Conservation (phyloP, 108 stramenopile species). For the Cylindrotheca closterium region DNA sequence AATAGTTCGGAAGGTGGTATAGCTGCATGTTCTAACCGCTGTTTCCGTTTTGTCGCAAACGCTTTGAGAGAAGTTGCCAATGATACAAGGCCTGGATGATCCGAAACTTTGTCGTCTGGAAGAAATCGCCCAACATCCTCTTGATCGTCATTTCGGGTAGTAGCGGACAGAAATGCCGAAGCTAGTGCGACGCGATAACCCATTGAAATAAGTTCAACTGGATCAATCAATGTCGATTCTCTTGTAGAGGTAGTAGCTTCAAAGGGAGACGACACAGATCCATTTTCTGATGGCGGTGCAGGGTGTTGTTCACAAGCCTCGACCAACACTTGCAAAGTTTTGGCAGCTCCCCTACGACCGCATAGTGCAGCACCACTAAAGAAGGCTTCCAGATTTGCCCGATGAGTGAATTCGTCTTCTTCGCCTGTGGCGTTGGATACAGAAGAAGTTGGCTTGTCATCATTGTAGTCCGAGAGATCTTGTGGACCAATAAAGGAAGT, state of each 20-base stretch:
- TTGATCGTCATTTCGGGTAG: slow-evolving; percentile 20
- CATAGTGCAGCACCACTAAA: slow-evolving; percentile 44
- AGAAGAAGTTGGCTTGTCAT: not conserved
- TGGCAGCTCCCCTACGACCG: slow-evolving; percentile 29
- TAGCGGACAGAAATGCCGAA: slow-evolving; percentile 33
- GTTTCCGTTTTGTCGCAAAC: slow-evolving; percentile 16
- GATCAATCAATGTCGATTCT: slow-evolving; percentile 14
- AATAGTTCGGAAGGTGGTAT: not conserved
- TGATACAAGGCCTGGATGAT: slow-evolving; percentile 7
- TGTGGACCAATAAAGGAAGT: slow-evolving; percentile 24
- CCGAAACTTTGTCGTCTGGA: not conserved
- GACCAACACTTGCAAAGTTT: slow-evolving; percentile 36
- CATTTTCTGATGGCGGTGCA: not conserved
- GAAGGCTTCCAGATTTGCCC: slow-evolving; percentile 40
- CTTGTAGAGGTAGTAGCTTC: not conserved
- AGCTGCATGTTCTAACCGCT: slow-evolving; percentile 9
- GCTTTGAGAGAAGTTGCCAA: slow-evolving; percentile 34
- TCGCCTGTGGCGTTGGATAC: slow-evolving; percentile 4
- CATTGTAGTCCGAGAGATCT: slow-evolving; percentile 13
- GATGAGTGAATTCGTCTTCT: slow-evolving; percentile 29
- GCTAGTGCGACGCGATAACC: slow-evolving; percentile 42
- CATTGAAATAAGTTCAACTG: slow-evolving; percentile 28
- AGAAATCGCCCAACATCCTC: slow-evolving; percentile 26
- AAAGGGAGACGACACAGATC: not conserved
- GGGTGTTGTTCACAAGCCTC: slow-evolving; percentile 19